phyloP scores from a whole-genome alignment of 176 grass and related monocot species.

The Aegilops sharonensis region DNA sequence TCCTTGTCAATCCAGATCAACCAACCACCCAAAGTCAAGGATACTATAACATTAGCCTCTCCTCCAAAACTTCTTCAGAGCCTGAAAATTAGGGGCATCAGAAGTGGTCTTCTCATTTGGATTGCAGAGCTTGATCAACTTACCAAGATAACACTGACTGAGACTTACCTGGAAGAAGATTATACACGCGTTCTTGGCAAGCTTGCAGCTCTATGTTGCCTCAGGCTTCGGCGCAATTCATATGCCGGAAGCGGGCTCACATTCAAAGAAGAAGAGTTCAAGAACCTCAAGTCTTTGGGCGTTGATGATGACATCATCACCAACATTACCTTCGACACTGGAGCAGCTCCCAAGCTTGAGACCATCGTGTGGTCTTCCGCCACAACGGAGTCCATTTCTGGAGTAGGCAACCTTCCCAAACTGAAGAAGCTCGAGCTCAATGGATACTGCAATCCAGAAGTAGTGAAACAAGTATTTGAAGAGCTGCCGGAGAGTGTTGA shows the following conservation, averaged over 20 bases:
- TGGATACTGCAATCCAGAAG: too few species aligned
- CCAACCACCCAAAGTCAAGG: too few species aligned
- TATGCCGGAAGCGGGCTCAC: not conserved
- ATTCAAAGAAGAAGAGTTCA: not conserved
- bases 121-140: not conserved
- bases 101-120: not conserved
- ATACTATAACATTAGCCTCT: too few species aligned
- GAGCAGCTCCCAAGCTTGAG: not conserved
- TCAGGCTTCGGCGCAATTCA: not conserved
- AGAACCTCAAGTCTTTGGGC: not conserved
- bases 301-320: not conserved
- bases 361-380: not conserved
- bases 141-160: not conserved
- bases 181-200: not conserved
- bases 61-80: too few species aligned
- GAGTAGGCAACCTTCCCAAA: not conserved
- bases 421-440: not conserved
- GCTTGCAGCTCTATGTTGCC: not conserved
- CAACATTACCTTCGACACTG: not conserved
- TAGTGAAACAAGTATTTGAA: too few species aligned
- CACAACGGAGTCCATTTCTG: not conserved
- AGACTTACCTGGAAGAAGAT: not conserved
- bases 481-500: too few species aligned
- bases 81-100: too few species aligned
- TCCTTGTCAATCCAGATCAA: too few species aligned